These are phyloP conservation scores for Globisporangium ultimum DNA, from an alignment of 352 stramenopile species.

Conservation along the genomic window DNA sequence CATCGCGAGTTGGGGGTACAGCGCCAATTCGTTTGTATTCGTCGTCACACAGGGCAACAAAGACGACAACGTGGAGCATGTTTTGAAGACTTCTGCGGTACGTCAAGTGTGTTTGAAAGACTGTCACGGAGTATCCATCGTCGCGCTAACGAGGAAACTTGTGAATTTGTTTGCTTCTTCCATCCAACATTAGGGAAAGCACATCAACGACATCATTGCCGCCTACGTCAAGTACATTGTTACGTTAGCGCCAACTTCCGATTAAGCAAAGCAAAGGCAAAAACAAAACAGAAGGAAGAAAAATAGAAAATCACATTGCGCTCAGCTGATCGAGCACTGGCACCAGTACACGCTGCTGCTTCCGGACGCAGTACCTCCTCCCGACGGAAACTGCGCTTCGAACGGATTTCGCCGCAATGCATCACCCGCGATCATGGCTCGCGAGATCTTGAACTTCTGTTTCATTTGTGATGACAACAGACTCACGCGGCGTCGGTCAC, in stretches of 20 bases:
- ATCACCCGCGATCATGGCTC: slow-evolving; percentile 20
- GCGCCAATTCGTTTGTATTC: slow-evolving; percentile 76
- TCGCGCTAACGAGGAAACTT: no score
- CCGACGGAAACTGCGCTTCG: slow-evolving; percentile 17
- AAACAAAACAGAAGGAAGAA: no score
- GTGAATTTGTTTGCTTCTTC: background rate
- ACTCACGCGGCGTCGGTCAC: slow-evolving; percentile 20
- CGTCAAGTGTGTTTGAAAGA: background rate
- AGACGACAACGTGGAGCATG: slow-evolving; percentile 33
- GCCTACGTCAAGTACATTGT: slow-evolving; percentile 57
- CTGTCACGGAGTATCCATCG: no score
- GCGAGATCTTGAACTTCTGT: slow-evolving; percentile 47
- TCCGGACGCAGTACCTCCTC: background rate
- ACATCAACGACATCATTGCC: slow-evolving; percentile 52
- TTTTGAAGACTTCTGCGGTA: slow-evolving; percentile 47
- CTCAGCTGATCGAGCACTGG: slow-evolving; percentile 52
- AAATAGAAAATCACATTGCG: background rate
- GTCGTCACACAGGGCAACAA: slow-evolving; percentile 31
- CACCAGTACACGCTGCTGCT: slow-evolving; percentile 48
- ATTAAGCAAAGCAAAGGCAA: background rate
- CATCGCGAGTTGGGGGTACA: slow-evolving; percentile 80
- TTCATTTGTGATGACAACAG: slow-evolving; percentile 43
- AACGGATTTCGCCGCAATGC: slow-evolving; percentile 33
- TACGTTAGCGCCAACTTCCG: slow-evolving; percentile 14
- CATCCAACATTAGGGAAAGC: slow-evolving; percentile 29